Conservation (phyloP, 2,329 filamentous ascomycete species). For the Saccharata proteae region DNA sequence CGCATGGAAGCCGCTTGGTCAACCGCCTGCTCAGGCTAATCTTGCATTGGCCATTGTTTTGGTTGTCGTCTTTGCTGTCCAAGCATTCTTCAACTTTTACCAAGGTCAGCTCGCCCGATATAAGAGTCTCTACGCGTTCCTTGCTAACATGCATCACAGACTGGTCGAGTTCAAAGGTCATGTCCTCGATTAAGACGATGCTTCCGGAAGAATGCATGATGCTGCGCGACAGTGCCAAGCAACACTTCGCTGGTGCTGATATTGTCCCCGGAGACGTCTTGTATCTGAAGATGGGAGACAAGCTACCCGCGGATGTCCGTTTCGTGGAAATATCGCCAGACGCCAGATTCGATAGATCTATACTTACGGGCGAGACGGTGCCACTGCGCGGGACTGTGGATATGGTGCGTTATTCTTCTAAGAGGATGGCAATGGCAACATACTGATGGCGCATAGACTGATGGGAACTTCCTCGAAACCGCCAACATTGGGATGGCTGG, state of each 20-base stretch:
- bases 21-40: slow-evolving; percentile 61
- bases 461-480: slow-evolving; percentile 66
- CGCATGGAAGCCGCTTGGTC: slow-evolving; percentile 62
- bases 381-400: slow-evolving; percentile 52
- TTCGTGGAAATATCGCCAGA: slow-evolving; percentile 58
- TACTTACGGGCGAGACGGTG: slow-evolving; percentile 58
- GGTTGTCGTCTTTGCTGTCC: slow-evolving; percentile 53
- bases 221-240: slow-evolving; percentile 45
- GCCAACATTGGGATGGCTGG: slow-evolving; percentile 65
- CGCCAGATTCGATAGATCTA: slow-evolving; percentile 59
- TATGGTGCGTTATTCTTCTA: slow-evolving; percentile 17
- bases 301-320: slow-evolving; percentile 61
- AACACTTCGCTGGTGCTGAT: slow-evolving; percentile 41
- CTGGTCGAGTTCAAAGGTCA: slow-evolving; percentile 64
- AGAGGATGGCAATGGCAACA: background rate
- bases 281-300: slow-evolving; percentile 57
- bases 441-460: slow-evolving; percentile 20
- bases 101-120: slow-evolving; percentile 14
- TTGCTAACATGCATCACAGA: slow-evolving; percentile 52
- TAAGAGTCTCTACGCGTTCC: slow-evolving; percentile 30
- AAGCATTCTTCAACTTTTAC: slow-evolving; percentile 45
- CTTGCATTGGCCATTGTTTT: slow-evolving; percentile 62
- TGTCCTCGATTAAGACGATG: slow-evolving; percentile 71
- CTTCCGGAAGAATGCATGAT: slow-evolving; percentile 61
- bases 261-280: slow-evolving; percentile 63